Percentiles rank a stretch among this genome's conserved stretches.
Conservation (phyloP, 495 filamentous ascomycete species). For the Xylaria longipes region DNA sequence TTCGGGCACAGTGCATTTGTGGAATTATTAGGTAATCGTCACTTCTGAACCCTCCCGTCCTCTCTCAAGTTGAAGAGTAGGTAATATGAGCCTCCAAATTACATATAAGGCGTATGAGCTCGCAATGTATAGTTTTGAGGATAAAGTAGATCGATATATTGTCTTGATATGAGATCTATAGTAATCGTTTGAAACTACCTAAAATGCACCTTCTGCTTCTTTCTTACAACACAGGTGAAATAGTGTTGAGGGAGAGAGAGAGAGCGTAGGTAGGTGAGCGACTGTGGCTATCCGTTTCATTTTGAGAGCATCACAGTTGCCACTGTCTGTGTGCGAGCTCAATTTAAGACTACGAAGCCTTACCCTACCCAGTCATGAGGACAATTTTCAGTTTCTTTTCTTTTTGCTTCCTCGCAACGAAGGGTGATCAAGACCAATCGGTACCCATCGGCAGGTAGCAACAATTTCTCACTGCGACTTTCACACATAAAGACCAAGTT, state of each 20-base stretch:
- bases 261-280: not conserved
- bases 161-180: not conserved
- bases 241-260: not conserved
- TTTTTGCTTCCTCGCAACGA: not conserved
- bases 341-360: slow-evolving; percentile 3
- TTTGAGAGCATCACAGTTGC: not conserved
- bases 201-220: not conserved
- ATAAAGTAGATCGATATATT: not conserved
- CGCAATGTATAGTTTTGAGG: too few species aligned
- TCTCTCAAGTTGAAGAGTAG: not conserved
- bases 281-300: not conserved
- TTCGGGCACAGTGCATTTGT: not conserved
- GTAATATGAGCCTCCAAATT: too few species aligned
- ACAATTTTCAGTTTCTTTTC: not conserved
- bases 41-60: not conserved
- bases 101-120: not conserved
- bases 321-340: not conserved
- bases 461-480: not conserved
- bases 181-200: not conserved
- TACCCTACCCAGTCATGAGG: not conserved
- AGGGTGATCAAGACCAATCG: not conserved
- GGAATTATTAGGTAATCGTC: not conserved
- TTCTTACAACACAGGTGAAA: not conserved
- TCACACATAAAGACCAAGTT: not conserved
- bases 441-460: not conserved